Percentiles rank a stretch among this genome's conserved stretches.
These are phyloP conservation scores for Capsella bursapastoris DNA, from an alignment of 345 rosid species.

Conservation along the genomic window DNA sequence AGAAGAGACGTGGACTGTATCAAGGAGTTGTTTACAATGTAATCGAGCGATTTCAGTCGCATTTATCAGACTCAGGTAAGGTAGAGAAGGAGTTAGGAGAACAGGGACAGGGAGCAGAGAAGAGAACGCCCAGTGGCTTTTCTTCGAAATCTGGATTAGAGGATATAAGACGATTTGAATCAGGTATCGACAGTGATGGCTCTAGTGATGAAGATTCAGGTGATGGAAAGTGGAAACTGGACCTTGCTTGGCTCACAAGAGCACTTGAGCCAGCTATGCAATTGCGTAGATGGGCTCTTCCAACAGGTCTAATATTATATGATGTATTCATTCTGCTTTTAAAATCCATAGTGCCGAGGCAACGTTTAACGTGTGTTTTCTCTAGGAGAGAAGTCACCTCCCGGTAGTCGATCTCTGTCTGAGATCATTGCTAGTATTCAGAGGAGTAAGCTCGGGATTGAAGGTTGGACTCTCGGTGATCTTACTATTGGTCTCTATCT, in stretches of 20 bases:
- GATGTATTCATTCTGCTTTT: conserved; percentile 14
- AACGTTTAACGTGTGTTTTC: conserved; percentile 28
- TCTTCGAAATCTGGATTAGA: conserved; percentile 42
- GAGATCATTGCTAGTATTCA: conserved; percentile 92
- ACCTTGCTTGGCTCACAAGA: conserved; percentile 78
- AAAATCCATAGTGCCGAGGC: conserved; percentile 22
- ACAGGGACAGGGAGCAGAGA: conserved; percentile 35
- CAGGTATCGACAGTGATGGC: conserved; percentile 45
- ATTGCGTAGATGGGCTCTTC: conserved; percentile 76
- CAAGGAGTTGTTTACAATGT: conserved; percentile 50
- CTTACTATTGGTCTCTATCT: conserved; percentile 91
- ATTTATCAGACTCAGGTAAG: conserved; percentile 48
- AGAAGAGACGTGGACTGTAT: conserved; percentile 48
- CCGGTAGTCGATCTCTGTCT: conserved; percentile 64
- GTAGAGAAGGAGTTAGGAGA: conserved; percentile 37
- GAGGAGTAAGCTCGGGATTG: conserved; percentile 79
- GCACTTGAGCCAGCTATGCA: conserved; percentile 85
- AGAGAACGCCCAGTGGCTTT: conserved; percentile 37
- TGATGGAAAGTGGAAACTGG: conserved; percentile 69
- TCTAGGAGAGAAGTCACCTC: conserved; percentile 55
- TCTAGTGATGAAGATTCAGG: conserved; percentile 56
- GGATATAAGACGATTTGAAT: conserved; percentile 38
- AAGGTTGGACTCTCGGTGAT: conserved; percentile 96
- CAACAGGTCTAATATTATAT: conserved; percentile 58
- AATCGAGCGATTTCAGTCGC: conserved; percentile 55